These are phyloP conservation scores for Allium sativum DNA, from an alignment of 106 monocot genomes.

Conservation along the genomic window DNA sequence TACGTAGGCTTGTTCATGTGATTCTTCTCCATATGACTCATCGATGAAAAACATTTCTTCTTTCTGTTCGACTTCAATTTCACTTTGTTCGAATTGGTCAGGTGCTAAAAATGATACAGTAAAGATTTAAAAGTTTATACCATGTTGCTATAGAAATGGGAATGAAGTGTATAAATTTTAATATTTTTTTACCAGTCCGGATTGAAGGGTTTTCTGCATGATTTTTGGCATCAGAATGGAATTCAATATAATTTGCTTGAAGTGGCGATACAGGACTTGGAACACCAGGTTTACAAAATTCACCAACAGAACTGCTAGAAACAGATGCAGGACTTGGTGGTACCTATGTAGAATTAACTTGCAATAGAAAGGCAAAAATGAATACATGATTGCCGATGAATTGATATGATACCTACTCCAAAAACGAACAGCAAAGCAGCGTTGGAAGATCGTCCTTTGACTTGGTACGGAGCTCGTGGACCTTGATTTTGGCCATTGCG, in stretches of 20 bases:
- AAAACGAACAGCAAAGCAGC: too few species aligned
- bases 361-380: conserved; percentile 6
- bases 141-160: too few species aligned
- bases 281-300: conserved; percentile 48
- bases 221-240: conserved; percentile 24
- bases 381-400: not conserved
- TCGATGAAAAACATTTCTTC: conserved; percentile 7
- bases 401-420: too few species aligned
- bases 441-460: too few species aligned
- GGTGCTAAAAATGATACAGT: too few species aligned
- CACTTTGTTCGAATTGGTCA: conserved; percentile 7
- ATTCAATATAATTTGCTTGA: conserved; percentile 46
- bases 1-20: conserved; percentile 29
- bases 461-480: too few species aligned
- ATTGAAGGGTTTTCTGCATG: conserved; percentile 23
- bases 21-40: conserved; percentile 16
- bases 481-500: too few species aligned
- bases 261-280: conserved; percentile 87
- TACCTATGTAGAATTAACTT: conserved; percentile 90
- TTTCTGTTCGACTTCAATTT: conserved; percentile 8
- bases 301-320: conserved; percentile 41
- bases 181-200: conserved; percentile 22
- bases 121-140: too few species aligned
- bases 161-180: too few species aligned
- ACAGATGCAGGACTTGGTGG: conserved; percentile 91